Percentiles rank a stretch among this genome's conserved stretches.
These are phyloP conservation scores for Aspergillus niger DNA, from an alignment of 2,329 filamentous ascomycete species.

Conservation along the genomic window DNA sequence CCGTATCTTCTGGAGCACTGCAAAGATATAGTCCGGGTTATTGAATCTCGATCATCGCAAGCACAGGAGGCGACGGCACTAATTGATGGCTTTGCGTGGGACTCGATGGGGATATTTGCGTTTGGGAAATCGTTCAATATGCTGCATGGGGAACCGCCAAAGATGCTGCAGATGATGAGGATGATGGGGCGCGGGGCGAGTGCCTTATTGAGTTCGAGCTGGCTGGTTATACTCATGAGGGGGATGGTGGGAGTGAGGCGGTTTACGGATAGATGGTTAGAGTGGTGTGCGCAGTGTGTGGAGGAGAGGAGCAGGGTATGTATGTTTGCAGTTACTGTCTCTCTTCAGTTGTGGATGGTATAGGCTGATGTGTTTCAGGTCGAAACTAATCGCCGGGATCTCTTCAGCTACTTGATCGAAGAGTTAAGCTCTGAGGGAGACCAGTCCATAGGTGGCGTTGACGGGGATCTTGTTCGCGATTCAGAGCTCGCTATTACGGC, in stretches of 20 bases:
- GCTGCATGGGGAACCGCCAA: conserved; percentile 2
- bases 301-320: conserved; percentile 11
- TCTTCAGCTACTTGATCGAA: conserved; percentile 16
- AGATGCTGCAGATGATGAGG: conserved; percentile 2
- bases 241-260: not conserved
- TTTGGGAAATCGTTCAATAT: conserved; percentile 14
- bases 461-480: conserved; percentile 10
- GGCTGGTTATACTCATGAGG: conserved; percentile 8
- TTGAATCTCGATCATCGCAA: not conserved
- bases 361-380: not conserved
- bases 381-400: not conserved
- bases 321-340: not conserved
- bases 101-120: conserved; percentile 14
- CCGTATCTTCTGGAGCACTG: conserved; percentile 14
- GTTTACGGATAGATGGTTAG: not conserved
- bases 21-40: not conserved
- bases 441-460: not conserved
- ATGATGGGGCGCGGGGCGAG: not conserved
- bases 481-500: conserved; percentile 12
- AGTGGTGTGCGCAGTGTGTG: conserved; percentile 8
- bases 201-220: conserved; percentile 1
- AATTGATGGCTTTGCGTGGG: conserved; percentile 7
- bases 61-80: conserved; percentile 6
- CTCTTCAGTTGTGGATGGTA: not conserved
- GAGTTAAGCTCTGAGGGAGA: not conserved